phyloP scores from a whole-genome alignment of 176 grass and related monocot genomes.

The Alloteropsis semialata region DNA sequence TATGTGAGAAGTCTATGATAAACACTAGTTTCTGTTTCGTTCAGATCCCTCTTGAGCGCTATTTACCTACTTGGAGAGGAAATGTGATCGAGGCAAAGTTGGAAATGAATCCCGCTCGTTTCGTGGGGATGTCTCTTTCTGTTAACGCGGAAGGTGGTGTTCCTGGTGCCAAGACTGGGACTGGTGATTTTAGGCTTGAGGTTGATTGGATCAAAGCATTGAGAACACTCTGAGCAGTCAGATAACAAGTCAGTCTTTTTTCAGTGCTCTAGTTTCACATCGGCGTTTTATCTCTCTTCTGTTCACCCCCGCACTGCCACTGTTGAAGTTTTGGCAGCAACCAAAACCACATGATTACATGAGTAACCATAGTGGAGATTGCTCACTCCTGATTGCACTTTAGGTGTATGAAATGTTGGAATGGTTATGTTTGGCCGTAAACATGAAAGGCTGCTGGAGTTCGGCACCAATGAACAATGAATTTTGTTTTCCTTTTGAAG shows the following conservation, averaged over 20 bases:
- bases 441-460: background rate
- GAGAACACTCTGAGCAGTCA: constrained; percentile 28
- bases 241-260: background rate
- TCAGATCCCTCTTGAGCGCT: constrained; percentile 76
- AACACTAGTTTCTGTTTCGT: background rate
- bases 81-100: constrained; percentile 65
- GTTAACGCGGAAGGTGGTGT: constrained; percentile 83
- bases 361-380: no score
- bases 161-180: constrained; percentile 71
- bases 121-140: constrained; percentile 84
- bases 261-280: background rate
- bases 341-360: no score
- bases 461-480: constrained; percentile 11
- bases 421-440: background rate
- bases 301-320: background rate
- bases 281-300: background rate
- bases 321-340: no score
- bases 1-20: background rate
- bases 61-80: constrained; percentile 88
- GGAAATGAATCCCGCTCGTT: constrained; percentile 92
- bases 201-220: constrained; percentile 95
- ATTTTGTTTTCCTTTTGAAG: background rate
- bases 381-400: background rate
- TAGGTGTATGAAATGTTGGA: background rate
- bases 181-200: constrained; percentile 77